phyloP scores from a whole-genome alignment of 148 eudicot species.

The Polygonum aviculare region DNA sequence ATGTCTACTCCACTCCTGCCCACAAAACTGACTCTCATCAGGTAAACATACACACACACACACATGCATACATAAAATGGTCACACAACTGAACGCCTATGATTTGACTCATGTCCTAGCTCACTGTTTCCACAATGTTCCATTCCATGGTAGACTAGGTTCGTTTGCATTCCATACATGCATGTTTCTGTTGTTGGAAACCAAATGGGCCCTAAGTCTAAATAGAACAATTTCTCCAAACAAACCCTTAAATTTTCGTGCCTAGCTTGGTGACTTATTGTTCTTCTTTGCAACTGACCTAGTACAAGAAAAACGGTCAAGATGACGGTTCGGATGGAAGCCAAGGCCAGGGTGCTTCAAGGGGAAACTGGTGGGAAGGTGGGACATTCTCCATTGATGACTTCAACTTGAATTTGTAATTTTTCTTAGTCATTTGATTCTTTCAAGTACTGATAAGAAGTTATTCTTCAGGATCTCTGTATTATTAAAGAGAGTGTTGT shows the following conservation, averaged over 20 bases:
- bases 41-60: neutral
- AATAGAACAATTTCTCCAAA: neutral
- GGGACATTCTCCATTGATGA: neutral
- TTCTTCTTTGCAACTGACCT: neutral
- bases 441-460: neutral
- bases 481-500: conserved; percentile 6
- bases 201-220: too few relatives aligned
- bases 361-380: conserved; percentile 80
- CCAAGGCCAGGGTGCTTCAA: conserved; percentile 27
- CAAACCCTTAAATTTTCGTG: neutral
- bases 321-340: conserved; percentile 41
- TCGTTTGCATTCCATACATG: too few relatives aligned
- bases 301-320: conserved; percentile 33
- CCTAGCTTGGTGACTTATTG: neutral
- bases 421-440: neutral
- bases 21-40: conserved; percentile 4
- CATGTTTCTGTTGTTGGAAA: too few relatives aligned
- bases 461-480: neutral
- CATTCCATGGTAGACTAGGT: too few relatives aligned
- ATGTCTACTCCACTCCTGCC: conserved; percentile 20
- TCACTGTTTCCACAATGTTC: too few relatives aligned
- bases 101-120: too few relatives aligned
- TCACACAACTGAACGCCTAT: neutral
- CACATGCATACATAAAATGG: too few relatives aligned
- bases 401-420: neutral